Base-by-base conservation (phyloP, 1,284 basidiomycete genomes). In the Cutaneotrichosporon dermatis region DNA sequence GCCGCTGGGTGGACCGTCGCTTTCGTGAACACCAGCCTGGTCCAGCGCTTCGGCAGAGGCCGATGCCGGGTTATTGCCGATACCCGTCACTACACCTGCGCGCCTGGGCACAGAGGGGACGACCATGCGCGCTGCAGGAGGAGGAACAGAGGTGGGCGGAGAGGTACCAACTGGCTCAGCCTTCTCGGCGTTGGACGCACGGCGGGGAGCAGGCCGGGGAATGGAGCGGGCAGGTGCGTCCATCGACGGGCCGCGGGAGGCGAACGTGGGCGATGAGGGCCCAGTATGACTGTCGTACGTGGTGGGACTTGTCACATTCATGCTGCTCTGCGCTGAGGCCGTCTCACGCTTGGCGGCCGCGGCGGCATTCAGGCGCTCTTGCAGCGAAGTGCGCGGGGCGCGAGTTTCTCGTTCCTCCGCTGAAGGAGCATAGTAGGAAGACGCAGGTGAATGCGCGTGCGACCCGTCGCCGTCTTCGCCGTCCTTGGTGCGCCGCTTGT, bases 71-170 rank as follows among this genome's bases (percentile, higher is more conserved):
- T 49, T 16, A 39, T 49, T 16, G 4, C 45, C 71, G 12, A 76
- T 64, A 9, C 67, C 64, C 1, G 70, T 73, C 10, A 72, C 68
- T 43, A 73, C 68, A 11, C 75, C 76, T 3, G 76, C 72, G 16
- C 76, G 65, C 56, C 73, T 74, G 6, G 69, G 70, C 12, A 77
- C 68, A 15, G 70, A 36, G 8, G 76, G 76, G 1, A 77, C 76
- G 1, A 74, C 67, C 76, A 77, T 77, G 12, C 63, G 34, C 9
- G 54, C 46, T 6, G 65, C 66, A 2, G 62, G 46, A 49, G 46
- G 13, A 4, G 34, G 25, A 25, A 25, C 25, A 11, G 4, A 13
- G 5, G 46, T 11, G 8, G 50, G 50, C 61, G 7, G 62, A 33
- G 35, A 41, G 15, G 50, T 51, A 4, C 50, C 50, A 3, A 41